phyloP scores from a whole-genome alignment of 1,139 yeast species.

The Pichia sp. region DNA sequence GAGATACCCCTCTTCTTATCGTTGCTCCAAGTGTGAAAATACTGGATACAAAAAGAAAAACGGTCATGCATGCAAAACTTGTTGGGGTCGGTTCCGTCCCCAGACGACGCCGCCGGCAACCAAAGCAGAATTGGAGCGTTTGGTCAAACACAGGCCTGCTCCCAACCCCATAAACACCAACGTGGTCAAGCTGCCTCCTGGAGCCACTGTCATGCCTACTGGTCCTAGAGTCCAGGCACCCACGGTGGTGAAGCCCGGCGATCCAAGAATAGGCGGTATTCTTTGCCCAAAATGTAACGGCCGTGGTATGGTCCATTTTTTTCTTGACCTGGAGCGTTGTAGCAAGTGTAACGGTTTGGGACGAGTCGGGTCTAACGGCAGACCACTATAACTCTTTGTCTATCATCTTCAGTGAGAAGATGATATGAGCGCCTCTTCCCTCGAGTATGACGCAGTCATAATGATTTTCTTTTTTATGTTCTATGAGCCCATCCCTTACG shows the following conservation, averaged over 20 bases:
- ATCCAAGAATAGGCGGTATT: slow-evolving; percentile 76
- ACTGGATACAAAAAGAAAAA: slow-evolving; percentile 67
- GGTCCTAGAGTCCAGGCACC: slow-evolving; percentile 25
- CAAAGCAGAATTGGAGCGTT: slow-evolving; percentile 19
- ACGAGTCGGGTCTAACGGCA: slow-evolving; percentile 35
- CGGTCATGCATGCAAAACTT: slow-evolving; percentile 63
- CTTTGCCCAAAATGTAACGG: slow-evolving; percentile 80
- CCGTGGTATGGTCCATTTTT: slow-evolving; percentile 49
- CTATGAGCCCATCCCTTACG: not conserved
- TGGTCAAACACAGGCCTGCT: slow-evolving; percentile 15
- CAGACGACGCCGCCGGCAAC: slow-evolving; percentile 26
- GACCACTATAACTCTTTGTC: slow-evolving; percentile 12
- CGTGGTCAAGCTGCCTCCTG: slow-evolving; percentile 24
- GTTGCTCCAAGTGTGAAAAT: slow-evolving; percentile 69
- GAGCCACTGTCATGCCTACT: slow-evolving; percentile 14
- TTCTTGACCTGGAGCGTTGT: slow-evolving; percentile 56
- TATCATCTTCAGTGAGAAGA: not conserved
- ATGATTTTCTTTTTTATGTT: not conserved
- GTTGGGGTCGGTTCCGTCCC: slow-evolving; percentile 66
- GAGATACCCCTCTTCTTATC: slow-evolving; percentile 55
- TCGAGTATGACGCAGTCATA: not conserved
- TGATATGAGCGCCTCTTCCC: no score
- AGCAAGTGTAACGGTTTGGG: slow-evolving; percentile 67
- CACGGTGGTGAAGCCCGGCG: slow-evolving; percentile 66
- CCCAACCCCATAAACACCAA: slow-evolving; percentile 23